phyloP scores from a whole-genome alignment of 1,284 basidiomycete species.

The Golubevia pallescens region DNA sequence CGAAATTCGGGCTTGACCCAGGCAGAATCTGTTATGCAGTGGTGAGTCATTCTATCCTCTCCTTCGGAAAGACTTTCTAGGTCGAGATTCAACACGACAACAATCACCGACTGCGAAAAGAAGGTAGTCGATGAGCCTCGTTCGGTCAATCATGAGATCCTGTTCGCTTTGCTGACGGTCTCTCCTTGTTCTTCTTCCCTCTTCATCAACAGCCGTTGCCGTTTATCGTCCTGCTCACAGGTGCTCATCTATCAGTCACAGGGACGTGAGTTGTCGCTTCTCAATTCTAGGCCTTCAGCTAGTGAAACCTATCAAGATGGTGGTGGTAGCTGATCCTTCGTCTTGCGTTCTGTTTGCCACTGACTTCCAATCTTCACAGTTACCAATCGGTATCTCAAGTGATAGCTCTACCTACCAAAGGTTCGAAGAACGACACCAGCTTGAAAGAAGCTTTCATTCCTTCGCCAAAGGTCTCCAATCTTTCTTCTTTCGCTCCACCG shows the following conservation, averaged over 20 bases:
- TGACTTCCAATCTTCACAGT: not conserved
- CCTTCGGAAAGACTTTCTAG: not conserved
- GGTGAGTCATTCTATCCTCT: not conserved
- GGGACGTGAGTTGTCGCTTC: slow-evolving; percentile 2
- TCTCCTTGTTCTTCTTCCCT: not conserved
- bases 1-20: not conserved
- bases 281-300: no score
- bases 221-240: not conserved
- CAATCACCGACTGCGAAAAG: no score
- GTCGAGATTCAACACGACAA: no score
- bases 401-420: not conserved
- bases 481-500: not conserved
- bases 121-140: no score
- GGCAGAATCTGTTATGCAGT: no score
- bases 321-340: no score
- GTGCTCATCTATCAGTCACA: not conserved
- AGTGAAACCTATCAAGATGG: no score
- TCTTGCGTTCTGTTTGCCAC: no score
- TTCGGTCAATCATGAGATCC: no score
- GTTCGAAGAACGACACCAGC: not conserved
- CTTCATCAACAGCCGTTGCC: not conserved
- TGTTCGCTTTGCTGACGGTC: slow-evolving; percentile 1
- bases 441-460: not conserved
- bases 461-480: not conserved
- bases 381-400: not conserved